Conservation (phyloP, 768 basidiomycete genomes). For the Tricholomella constricta region DNA sequence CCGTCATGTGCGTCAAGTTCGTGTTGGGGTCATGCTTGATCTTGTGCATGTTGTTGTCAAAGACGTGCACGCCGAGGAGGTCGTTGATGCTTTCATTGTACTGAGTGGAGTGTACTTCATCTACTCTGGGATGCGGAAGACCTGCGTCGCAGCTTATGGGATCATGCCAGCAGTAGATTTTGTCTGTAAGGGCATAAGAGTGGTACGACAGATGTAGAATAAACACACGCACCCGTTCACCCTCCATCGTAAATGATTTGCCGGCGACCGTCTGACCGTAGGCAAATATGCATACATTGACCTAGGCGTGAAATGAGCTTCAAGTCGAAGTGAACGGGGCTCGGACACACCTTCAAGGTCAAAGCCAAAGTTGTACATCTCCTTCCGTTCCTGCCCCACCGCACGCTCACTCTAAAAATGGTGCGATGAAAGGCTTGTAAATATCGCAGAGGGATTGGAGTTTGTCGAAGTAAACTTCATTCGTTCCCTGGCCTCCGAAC, state of each 20-base stretch:
- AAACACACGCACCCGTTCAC: slow-evolving; percentile 63
- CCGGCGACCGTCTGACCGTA: slow-evolving; percentile 94
- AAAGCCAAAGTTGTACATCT: slow-evolving; percentile 77
- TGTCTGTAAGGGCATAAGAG: slow-evolving; percentile 41
- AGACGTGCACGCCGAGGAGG: slow-evolving; percentile 78
- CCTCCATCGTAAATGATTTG: slow-evolving; percentile 95
- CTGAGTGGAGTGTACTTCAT: slow-evolving; percentile 64
- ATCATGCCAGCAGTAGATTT: slow-evolving; percentile 83
- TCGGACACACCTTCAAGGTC: slow-evolving; percentile 67
- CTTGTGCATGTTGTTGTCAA: slow-evolving; percentile 93
- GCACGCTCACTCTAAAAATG: slow-evolving; percentile 81
- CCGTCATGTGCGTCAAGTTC: slow-evolving; percentile 80
- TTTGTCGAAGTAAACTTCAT: no score
- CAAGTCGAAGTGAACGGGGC: slow-evolving; percentile 9
- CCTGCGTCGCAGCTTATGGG: slow-evolving; percentile 88
- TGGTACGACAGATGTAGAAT: neutral
- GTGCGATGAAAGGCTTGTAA: no score
- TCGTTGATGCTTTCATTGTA: slow-evolving; percentile 96
- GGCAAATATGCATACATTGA: slow-evolving; percentile 95
- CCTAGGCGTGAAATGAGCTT: slow-evolving; percentile 43
- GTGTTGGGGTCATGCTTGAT: slow-evolving; percentile 86
- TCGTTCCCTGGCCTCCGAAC: no score
- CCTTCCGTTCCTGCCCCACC: slow-evolving; percentile 81
- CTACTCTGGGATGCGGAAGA: slow-evolving; percentile 75
- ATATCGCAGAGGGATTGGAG: no score